Evolutionary conservation across 495 filamentous ascomycete species (phyloP).

Genomic region (Penicillium lagena): DNA sequence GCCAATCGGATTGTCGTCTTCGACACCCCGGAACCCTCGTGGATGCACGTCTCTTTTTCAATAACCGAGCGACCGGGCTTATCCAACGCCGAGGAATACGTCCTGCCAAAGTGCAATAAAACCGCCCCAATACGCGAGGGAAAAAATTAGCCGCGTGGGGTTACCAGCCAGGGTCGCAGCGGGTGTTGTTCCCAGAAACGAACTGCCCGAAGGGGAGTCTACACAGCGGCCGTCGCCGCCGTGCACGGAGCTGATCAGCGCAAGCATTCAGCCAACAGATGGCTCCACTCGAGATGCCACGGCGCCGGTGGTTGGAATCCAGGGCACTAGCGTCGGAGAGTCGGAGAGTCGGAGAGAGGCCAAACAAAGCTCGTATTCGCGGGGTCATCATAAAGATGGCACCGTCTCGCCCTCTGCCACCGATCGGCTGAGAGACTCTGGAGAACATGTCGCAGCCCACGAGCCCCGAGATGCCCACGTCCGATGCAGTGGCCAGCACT

Average conservation of each 20-base stretch:
- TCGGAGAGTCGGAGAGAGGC: no score
- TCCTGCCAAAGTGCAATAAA: not conserved
- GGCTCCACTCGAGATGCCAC: slow-evolving; percentile 6
- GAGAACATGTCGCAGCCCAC: slow-evolving; percentile 8
- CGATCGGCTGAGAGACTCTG: not conserved
- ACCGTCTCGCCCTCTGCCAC: not conserved
- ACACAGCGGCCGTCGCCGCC: not conserved
- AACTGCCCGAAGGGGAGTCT: slow-evolving; percentile 4
- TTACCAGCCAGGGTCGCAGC: slow-evolving; percentile 11
- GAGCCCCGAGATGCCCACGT: not conserved
- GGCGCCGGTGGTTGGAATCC: slow-evolving; percentile 1
- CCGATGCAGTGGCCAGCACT: not conserved
- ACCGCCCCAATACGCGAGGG: not conserved
- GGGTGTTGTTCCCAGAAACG: slow-evolving; percentile 4
- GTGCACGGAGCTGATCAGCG: not conserved
- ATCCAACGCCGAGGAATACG: not conserved
- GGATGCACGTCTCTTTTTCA: no score
- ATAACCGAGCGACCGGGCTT: no score
- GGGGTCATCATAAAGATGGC: not conserved
- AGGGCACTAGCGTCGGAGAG: slow-evolving; percentile 7
- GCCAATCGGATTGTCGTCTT: no score
- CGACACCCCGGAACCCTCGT: no score
- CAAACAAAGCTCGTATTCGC: not conserved
- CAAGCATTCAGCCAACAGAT: not conserved
- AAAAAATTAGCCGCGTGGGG: not conserved